Evolutionary conservation across 768 basidiomycete genomes (phyloP).

Genomic region (Boletus reticuloceps): DNA sequence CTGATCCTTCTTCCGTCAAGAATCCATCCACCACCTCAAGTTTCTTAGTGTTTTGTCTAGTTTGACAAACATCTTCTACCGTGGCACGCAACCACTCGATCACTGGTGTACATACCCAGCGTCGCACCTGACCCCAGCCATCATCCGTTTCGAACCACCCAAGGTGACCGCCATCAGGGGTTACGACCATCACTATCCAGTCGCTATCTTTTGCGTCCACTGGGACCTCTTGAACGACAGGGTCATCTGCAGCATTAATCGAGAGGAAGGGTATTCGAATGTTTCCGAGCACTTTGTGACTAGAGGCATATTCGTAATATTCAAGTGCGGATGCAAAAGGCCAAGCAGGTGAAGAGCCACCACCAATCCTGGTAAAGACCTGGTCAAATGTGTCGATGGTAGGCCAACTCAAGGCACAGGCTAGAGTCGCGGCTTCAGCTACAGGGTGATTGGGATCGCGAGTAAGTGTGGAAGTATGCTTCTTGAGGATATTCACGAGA

Average conservation of each 20-base stretch:
- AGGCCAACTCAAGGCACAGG: constrained; percentile 48
- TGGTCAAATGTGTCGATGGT: constrained; percentile 60
- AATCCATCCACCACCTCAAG: constrained; percentile 58
- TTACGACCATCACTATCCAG: constrained; percentile 59
- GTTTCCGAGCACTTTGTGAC: constrained; percentile 54
- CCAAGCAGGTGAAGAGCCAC: constrained; percentile 60
- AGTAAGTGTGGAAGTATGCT: constrained; percentile 47
- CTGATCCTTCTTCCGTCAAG: constrained; percentile 54
- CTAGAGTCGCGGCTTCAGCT: constrained; percentile 44
- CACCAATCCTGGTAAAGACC: constrained; percentile 62
- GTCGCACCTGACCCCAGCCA: constrained; percentile 30
- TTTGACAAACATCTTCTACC: constrained; percentile 48
- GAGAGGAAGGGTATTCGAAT: constrained; percentile 74
- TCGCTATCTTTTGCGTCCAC: constrained; percentile 51
- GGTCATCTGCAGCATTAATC: constrained; percentile 76
- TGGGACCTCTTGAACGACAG: constrained; percentile 65
- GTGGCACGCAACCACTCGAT: constrained; percentile 67
- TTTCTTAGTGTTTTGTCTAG: constrained; percentile 28
- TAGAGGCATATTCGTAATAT: constrained; percentile 55
- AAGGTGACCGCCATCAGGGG: constrained; percentile 69
- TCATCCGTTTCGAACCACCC: constrained; percentile 73
- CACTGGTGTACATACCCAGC: constrained; percentile 73
- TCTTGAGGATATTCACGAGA: constrained; percentile 53
- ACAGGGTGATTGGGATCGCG: constrained; percentile 51
- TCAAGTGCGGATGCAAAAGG: constrained; percentile 44